Evolutionary conservation across 2,329 filamentous ascomycete species (phyloP).

Genomic region (Alternaria alternata): DNA sequence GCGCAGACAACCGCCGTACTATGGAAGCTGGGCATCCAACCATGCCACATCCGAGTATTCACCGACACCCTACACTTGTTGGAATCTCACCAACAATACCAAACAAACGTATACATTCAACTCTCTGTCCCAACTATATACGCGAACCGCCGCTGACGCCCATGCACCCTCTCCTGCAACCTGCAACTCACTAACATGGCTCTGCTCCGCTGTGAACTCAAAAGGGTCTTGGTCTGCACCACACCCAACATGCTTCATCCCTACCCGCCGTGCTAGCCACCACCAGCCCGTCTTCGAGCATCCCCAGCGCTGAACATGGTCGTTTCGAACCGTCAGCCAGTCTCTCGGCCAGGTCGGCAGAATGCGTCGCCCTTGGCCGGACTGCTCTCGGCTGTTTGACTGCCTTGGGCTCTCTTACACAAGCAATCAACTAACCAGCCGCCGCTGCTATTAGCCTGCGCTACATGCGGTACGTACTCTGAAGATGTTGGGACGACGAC

Average conservation of each 20-base stretch:
- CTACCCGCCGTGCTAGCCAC: neutral
- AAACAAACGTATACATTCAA: neutral
- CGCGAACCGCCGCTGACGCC: conserved; percentile 18
- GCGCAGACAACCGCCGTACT: conserved; percentile 5
- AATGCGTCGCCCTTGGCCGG: conserved; percentile 33
- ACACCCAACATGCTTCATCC: conserved; percentile 4
- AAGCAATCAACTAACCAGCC: conserved; percentile 23
- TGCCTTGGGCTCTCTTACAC: conserved; percentile 35
- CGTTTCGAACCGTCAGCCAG: conserved; percentile 10
- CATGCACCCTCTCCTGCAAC: neutral
- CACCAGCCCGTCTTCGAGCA: conserved; percentile 1
- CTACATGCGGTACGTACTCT: conserved; percentile 12
- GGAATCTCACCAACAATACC: neutral
- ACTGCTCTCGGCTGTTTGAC: conserved; percentile 39
- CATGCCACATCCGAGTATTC: neutral
- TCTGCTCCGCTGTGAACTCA: conserved; percentile 2
- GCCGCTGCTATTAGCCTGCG: conserved; percentile 30
- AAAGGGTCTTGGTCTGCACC: conserved; percentile 6
- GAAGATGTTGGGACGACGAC: neutral
- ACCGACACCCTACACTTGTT: neutral
- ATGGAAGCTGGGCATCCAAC: neutral
- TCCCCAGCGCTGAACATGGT: conserved; percentile 12
- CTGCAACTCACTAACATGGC: conserved; percentile 3
- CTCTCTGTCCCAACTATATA: neutral
- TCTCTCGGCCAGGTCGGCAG: conserved; percentile 39